phyloP scores from a whole-genome alignment of 805 yeast genomes.

The Cyberlindnera xishuangbannaensis region DNA sequence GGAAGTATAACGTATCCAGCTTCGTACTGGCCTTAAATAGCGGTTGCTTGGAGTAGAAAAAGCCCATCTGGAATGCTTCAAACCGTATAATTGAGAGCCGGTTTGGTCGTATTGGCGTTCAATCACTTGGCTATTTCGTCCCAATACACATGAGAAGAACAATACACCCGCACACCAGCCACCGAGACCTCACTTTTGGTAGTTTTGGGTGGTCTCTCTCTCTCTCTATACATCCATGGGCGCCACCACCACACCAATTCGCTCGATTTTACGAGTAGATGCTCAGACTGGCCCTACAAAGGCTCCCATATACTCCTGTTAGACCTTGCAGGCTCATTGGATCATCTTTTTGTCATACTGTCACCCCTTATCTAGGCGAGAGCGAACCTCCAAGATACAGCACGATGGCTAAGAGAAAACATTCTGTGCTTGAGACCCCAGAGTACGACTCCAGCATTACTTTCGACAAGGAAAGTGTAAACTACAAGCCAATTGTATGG shows the following conservation, averaged over 20 bases:
- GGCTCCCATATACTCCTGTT: too few relatives aligned
- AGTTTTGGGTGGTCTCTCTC: too few relatives aligned
- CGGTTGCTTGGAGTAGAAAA: constrained; percentile 3
- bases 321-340: too few relatives aligned
- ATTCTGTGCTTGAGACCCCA: constrained; percentile 16
- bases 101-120: neutral
- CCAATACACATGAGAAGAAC: too few relatives aligned
- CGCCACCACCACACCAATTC: too few relatives aligned
- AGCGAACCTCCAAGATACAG: neutral
- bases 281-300: too few relatives aligned
- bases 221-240: too few relatives aligned
- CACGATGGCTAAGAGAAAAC: constrained; percentile 9
- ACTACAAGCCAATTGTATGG: constrained; percentile 66
- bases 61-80: neutral
- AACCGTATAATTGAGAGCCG: neutral
- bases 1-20: constrained; percentile 40
- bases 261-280: too few relatives aligned
- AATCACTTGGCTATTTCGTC: too few relatives aligned
- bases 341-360: too few relatives aligned
- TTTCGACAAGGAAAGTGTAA: constrained; percentile 10
- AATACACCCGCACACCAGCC: constrained; percentile 2
- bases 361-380: neutral
- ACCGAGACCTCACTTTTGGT: neutral
- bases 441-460: constrained; percentile 10
- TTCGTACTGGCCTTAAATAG: constrained; percentile 18